Evolutionary conservation across 2,329 filamentous ascomycete species (phyloP).

Genomic region (Pestalotiopsis fici): DNA sequence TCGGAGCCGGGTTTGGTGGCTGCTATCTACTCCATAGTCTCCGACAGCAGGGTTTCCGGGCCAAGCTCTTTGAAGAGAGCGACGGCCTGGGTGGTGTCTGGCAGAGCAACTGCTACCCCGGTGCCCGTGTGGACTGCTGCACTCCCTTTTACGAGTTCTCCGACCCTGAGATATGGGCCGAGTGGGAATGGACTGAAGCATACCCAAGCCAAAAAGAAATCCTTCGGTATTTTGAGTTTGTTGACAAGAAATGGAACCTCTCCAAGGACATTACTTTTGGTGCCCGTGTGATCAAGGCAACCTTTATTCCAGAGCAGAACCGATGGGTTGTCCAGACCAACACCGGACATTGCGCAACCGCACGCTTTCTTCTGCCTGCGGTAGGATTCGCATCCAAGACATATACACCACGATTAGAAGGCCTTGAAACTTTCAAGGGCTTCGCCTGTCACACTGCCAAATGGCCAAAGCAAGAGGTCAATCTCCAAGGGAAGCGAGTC

Average conservation of each 20-base stretch:
- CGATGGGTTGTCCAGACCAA: neutral
- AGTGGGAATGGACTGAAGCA: neutral
- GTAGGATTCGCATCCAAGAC: neutral
- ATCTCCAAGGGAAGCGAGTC: neutral
- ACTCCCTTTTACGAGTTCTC: neutral
- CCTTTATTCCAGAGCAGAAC: neutral
- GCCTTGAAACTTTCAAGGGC: neutral
- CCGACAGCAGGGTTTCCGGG: neutral
- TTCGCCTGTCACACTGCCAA: neutral
- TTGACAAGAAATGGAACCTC: neutral
- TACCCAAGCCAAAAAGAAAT: neutral
- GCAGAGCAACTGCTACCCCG: neutral
- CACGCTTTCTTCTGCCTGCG: neutral
- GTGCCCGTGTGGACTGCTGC: neutral
- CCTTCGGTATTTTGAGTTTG: neutral
- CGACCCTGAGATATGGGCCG: neutral
- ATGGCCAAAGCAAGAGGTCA: neutral
- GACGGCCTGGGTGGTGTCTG: neutral
- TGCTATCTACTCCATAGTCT: neutral
- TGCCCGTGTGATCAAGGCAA: neutral
- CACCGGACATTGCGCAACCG: neutral
- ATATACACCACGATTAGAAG: neutral
- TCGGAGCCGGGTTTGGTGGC: neutral
- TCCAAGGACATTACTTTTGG: neutral
- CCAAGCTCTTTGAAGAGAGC: neutral